Base-by-base conservation (phyloP, 106 monocot species). In the Dactylorhiza incarnata region DNA sequence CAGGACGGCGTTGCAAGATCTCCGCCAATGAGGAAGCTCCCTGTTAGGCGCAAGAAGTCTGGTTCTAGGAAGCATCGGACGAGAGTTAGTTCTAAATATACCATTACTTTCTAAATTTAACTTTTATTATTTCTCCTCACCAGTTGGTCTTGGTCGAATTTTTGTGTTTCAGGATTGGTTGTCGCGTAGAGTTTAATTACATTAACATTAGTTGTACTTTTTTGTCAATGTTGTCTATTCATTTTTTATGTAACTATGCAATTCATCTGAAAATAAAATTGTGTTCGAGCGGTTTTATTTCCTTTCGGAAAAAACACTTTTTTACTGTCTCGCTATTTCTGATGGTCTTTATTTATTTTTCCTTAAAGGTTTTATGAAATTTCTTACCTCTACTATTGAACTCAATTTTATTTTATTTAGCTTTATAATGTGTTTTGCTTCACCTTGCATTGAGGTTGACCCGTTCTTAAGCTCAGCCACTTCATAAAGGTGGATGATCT, bases 201-300 rank as follows among this genome's bases (percentile, higher is more conserved):
- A 16, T 9, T 15, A 71, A 3, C 7, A 47, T 8, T 20, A 71
- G 20, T 45, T 71, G 48, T 48, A 49, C n/a, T n/a, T 71, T 48
- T 71, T 71, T 45, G 2, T 19, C 46, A 48, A 17, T 71, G 48
- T 71, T 71, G 0, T 48, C 46, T 22, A 71, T 71, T 71, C 71
- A 71, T 48, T 71, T 71, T 48, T 5, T n/a, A 37, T 71, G 71
- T 71, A 71, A 71, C 47, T 71, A 71, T 48, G 48, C 71, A 14
- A 71, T 71, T 71, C 19, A 71, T 48, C 47, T 48, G 17, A 29
- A 66, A 66, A 68, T 44, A 37, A 73, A 52, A 20, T 51, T n/a
- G 26, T 26, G 11, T 52, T 15, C 10, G 52, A 48, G 56, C 52
- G 11, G 72, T 16, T 50, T 22, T 12, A 23, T 49, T 73, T 48